These are phyloP conservation scores for Fagus crenata DNA, from an alignment of 306 rosid species.

Conservation along the genomic window DNA sequence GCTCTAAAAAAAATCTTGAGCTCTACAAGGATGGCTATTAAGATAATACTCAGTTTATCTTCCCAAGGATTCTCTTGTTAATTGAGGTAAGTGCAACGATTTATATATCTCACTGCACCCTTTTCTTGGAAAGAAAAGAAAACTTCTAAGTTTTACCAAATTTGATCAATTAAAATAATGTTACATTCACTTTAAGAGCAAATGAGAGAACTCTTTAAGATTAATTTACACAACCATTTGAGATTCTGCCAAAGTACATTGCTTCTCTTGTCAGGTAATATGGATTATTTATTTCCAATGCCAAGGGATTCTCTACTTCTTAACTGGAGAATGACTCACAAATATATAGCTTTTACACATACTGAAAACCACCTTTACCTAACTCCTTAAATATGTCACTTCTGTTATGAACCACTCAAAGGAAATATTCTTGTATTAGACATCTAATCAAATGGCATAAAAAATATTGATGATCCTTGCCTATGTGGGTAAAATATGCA, in stretches of 20 bases:
- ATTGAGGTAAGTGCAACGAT: not conserved
- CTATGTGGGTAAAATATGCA: too few relatives aligned
- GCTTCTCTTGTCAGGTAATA: not conserved
- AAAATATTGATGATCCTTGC: too few relatives aligned
- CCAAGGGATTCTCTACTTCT: not conserved
- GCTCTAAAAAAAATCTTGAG: not conserved
- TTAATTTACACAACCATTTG: not conserved
- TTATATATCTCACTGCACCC: not conserved
- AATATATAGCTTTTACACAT: not conserved
- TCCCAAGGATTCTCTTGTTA: not conserved
- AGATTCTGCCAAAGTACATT: not conserved
- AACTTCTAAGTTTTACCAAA: not conserved
- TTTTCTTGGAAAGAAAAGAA: not conserved
- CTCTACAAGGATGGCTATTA: not conserved
- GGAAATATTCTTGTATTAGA: too few relatives aligned
- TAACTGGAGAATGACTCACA: not conserved
- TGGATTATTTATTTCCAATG: not conserved
- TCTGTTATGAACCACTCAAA: too few relatives aligned
- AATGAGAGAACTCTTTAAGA: not conserved
- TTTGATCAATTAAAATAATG: not conserved
- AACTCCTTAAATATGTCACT: not conserved
- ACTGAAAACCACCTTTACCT: slow-evolving; percentile 3
- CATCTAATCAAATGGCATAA: too few relatives aligned
- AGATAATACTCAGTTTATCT: not conserved
- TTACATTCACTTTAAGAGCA: not conserved